Base-by-base conservation (phyloP, 352 stramenopile species). In the Globisporangium spinosum region DNA sequence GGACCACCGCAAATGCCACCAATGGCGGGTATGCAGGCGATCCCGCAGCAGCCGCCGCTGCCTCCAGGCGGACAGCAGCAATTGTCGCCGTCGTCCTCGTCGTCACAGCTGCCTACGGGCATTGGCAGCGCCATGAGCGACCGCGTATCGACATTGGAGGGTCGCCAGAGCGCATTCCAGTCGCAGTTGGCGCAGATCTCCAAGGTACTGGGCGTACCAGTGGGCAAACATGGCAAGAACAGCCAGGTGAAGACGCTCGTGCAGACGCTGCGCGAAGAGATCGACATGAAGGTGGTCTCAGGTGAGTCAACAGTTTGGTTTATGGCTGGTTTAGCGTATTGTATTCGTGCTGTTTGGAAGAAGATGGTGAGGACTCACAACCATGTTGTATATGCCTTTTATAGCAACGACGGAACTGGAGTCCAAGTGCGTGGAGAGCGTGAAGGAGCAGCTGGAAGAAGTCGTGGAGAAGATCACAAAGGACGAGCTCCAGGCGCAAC, bases 131-230 rank as follows among this genome's bases (percentile, higher is more conserved):
- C 78, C 3, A 69, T 91, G 60, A 89, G 75, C 61, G 86, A 92
- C 65, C 76, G 85, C 51, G 84, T 94, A 27, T 93, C 85, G 40
- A 93, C 85, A 38, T 62, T 93, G 12, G 85, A 93, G 69, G 85
- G 85, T 22, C 77, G 85, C 20, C 85, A 93, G 62, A 90, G 81
- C 49, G 83, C 85, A 32, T 93, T 93, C 70, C 85, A 93, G 78
- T 93, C 85, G 38, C 85, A 93, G 65, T 40, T 93, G 22, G 85
- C 85, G 40, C 85, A 93, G 69, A 89, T 93, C 64, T 83, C 82
- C 6, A 90, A 91, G 43, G 78, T 90, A 1, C 64, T 93, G 2
- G 80, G 80, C 20, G 82, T 92, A 9, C 79, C 86, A 0, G 77
- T 79, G 40, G 84, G 86, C 29, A 92, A 89, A 51, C 72, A 77